Conservation (phyloP, 305 asterid genomes). For the Fraxinus angustifolia region DNA sequence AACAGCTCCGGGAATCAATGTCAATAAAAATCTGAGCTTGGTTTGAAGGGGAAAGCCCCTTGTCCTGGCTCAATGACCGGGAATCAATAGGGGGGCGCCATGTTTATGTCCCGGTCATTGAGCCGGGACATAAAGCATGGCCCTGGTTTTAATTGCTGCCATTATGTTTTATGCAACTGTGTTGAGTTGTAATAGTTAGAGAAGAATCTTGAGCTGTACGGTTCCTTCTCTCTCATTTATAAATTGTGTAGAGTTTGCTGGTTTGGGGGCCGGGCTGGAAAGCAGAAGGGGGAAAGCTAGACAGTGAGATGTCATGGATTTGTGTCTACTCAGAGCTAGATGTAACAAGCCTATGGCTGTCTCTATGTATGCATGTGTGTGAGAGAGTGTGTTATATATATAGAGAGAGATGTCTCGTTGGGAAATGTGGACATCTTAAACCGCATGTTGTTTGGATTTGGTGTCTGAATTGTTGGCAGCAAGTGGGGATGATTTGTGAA, state of each 20-base stretch:
- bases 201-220: conserved; percentile 34
- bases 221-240: conserved; percentile 12
- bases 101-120: no score
- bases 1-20: no score
- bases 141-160: background rate
- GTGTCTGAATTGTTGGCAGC: conserved; percentile 31
- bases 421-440: conserved; percentile 23
- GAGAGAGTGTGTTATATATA: background rate
- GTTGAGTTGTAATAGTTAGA: background rate
- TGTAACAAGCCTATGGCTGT: background rate
- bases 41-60: background rate
- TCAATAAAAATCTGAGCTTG: background rate
- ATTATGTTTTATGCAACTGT: background rate
- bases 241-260: conserved; percentile 14
- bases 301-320: conserved; percentile 13
- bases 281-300: conserved; percentile 12
- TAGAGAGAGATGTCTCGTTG: conserved; percentile 2
- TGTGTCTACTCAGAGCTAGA: background rate
- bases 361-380: background rate
- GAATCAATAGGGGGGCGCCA: no score
- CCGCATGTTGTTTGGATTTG: conserved; percentile 29
- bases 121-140: no score
- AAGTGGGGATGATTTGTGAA: conserved; percentile 25
- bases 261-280: conserved; percentile 24
- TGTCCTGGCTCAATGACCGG: no score